Base-by-base conservation (phyloP, 306 rosid genomes). In the Cyamopsis tetragonoloba region DNA sequence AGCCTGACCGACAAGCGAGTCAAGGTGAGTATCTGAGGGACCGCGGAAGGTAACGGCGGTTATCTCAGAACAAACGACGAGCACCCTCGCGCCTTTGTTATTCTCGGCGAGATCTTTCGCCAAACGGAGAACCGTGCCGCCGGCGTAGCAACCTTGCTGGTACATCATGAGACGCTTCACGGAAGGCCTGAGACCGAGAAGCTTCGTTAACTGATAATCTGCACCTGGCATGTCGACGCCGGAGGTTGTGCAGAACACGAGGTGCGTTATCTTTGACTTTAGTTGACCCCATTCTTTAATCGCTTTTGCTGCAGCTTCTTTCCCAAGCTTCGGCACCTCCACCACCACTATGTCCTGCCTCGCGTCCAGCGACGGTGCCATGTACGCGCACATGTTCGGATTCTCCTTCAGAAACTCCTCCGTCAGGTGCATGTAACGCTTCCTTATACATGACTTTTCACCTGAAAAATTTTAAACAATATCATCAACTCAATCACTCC, bases 281-380 rank as follows among this genome's bases (percentile, higher is more conserved):
- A 86, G 86, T n/a, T 83, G 91, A 2, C 88, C 91, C 91, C 91
- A 86, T 11, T 86, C 88, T 1, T 77, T 81, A 13, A 86, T 86
- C 0, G 91, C 91, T 20, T 79, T 83, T 0, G 46, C 1, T 0
- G 91, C 91, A 0, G 91, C 91, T 13, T 86, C 86, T 39, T 86
- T 86, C 0, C 88, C 91, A 0, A 86, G 81, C 80, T 81, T 86
- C 0, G 91, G 91, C 0, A 86, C 84, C 18, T 86, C 91, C 5
- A 80, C 86, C 0, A 86, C 91, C 32, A 83, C 88, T 0, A 86
- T 66, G 12, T 86, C 88, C 3, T 86, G 91, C 11, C 91, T 78
- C 0, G 6, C 83, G 32, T 86, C 91, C 1, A 86, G 62, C 0
- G 91, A 86, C 1, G 91, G 88, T 0, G 82, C 91, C 91, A 83